Base-by-base conservation (phyloP, 1,284 basidiomycete genomes). In the Coniferiporia sulphurascens region DNA sequence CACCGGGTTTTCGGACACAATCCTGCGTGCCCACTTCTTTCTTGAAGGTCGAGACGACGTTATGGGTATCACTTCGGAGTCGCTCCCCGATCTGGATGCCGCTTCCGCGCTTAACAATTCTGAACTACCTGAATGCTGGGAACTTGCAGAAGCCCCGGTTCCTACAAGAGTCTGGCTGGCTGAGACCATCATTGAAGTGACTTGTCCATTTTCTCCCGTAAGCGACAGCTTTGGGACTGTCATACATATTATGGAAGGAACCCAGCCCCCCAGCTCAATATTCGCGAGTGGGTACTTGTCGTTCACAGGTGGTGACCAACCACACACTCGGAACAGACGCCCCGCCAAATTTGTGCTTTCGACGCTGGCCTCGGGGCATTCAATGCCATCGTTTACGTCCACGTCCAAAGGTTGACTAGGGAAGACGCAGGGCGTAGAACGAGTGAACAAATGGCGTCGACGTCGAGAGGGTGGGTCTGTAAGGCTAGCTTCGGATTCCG, bases 271-370 rank as follows among this genome's bases (percentile, higher is more conserved):
- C 15, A 56, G 41, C 15, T 46, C 27, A n/a, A 56, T 34, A 27
- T 56, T 22, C 13, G 35, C 45, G 15, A 49, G 19, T 5, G 46
- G 54, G 48, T 38, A 36, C 34, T 17, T 48, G 54, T 56, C 46
- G 44, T 49, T 36, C 22, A 41, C 45, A 21, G 54, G 35, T 4
- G 54, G 54, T 34, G 46, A 34, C 54, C 54, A 56, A 8, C 54
- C 54, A 36, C 17, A 19, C 17, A 56, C 34, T 5, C 34, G 17
- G 27, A 45, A 32, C 7, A 55, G 19, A 38, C 27, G 45, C 15
- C 44, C 44, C 0, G 9, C 32, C 12, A 13, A 32, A 48, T 17
- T n/a, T 34, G 35, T n/a, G 17, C 12, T n/a, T 46, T 21, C 17
- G 44, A n/a, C 44, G 44, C 19, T 46, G 9, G 45, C n/a, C 10